Percentiles rank a stretch among this genome's conserved stretches.
These are phyloP conservation scores for Asterionellopsis glacialis DNA, from an alignment of 108 stramenopile genomes.

Conservation along the genomic window DNA sequence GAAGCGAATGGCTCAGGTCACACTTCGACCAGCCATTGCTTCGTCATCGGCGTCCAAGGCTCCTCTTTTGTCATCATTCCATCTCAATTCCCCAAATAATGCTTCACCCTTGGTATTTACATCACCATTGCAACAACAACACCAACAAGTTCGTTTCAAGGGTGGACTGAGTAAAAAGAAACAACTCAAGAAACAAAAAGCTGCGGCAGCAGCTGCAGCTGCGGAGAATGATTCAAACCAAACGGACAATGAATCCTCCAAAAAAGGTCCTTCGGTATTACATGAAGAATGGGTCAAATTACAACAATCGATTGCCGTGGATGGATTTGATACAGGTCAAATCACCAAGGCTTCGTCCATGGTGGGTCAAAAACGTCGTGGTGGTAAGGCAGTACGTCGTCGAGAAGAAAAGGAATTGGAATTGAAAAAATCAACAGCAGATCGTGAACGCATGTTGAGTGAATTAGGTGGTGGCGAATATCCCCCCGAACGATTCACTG, in stretches of 20 bases:
- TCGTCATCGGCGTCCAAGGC: too few species aligned
- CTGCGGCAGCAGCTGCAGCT: constrained; percentile 9
- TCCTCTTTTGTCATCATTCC: too few species aligned
- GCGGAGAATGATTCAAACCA: too few species aligned
- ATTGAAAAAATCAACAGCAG: background rate
- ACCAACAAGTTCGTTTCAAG: too few species aligned
- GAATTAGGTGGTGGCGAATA: constrained; percentile 38
- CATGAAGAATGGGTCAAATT: constrained; percentile 84
- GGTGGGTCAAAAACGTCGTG: constrained; percentile 45
- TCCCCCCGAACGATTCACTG: constrained; percentile 68
- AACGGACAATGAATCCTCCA: too few species aligned
- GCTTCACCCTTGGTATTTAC: too few species aligned
- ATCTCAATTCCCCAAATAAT: too few species aligned
- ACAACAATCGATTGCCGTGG: constrained; percentile 73
- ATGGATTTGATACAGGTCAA: constrained; percentile 84
- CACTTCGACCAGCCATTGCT: too few species aligned
- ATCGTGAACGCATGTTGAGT: constrained; percentile 4
- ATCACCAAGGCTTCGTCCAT: constrained; percentile 23
- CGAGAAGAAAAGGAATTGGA: constrained; percentile 25
- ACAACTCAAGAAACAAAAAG: constrained; percentile 7
- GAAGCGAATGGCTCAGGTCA: too few species aligned
- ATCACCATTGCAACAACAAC: too few species aligned
- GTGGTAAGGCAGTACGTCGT: constrained; percentile 50
- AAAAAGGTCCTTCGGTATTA: too few species aligned
- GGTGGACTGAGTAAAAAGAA: too few species aligned